A percentile compares a stretch with the other conserved stretches of the same genome.
These are phyloP conservation scores for Patellifolia procumbens DNA, from an alignment of 179 eudicot genomes.

Conservation along the genomic window DNA sequence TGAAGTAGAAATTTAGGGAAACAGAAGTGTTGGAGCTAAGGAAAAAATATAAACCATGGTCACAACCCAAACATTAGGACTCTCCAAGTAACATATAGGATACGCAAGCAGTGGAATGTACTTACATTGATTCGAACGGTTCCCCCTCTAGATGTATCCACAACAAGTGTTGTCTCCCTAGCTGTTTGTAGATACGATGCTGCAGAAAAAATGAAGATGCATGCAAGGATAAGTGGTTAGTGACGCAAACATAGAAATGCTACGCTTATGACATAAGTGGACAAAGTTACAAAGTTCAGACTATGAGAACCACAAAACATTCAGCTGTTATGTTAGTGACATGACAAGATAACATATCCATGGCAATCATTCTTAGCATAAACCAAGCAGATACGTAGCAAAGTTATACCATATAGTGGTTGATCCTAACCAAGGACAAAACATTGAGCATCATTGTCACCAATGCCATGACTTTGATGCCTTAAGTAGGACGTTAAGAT, in stretches of 20 bases:
- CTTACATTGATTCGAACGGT: constrained; percentile 74
- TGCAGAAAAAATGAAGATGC: constrained; percentile 41
- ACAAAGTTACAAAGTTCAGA: constrained; percentile 2
- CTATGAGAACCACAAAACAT: neutral
- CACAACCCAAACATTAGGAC: too few relatives aligned
- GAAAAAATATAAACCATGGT: neutral
- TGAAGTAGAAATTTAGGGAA: neutral
- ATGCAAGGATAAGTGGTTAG: neutral
- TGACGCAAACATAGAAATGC: neutral
- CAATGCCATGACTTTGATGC: neutral
- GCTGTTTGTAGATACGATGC: constrained; percentile 67
- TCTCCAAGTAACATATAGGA: neutral
- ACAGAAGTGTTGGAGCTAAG: constrained; percentile 1
- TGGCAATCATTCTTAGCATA: neutral
- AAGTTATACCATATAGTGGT: neutral
- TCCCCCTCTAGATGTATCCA: constrained; percentile 92
- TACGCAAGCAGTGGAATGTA: constrained; percentile 8
- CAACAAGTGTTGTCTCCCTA: constrained; percentile 83
- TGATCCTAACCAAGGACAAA: neutral
- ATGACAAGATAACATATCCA: neutral
- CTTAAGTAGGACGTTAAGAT: neutral
- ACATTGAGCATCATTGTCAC: neutral
- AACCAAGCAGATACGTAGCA: neutral
- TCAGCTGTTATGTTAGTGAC: neutral
- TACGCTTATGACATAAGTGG: neutral